phyloP scores from a whole-genome alignment of 2,329 filamentous ascomycete genomes.

The Sarocladium brachiariae region DNA sequence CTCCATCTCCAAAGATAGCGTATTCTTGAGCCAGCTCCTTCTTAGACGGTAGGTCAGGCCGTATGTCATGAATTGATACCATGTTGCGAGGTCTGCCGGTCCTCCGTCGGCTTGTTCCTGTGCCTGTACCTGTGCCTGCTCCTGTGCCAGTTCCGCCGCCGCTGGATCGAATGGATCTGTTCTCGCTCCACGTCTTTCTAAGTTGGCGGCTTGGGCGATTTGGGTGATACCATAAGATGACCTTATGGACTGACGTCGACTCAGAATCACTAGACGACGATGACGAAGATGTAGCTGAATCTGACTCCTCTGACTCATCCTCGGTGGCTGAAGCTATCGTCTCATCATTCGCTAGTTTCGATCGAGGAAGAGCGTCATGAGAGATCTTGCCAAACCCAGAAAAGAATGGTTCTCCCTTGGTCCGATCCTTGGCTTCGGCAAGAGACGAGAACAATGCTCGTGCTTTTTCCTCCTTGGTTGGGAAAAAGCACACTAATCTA shows the following conservation, averaged over 20 bases:
- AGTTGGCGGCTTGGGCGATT: constrained; percentile 44
- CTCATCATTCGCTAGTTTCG: constrained; percentile 41
- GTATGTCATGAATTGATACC: constrained; percentile 66
- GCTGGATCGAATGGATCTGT: constrained; percentile 51
- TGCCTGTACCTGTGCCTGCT: constrained; percentile 41
- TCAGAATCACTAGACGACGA: constrained; percentile 55
- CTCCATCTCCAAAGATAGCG: constrained; percentile 72
- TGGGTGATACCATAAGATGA: constrained; percentile 47
- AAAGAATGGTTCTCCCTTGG: constrained; percentile 49
- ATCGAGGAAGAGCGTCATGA: constrained; percentile 42
- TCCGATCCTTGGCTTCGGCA: constrained; percentile 39
- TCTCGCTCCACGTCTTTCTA: constrained; percentile 49
- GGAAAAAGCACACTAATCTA: constrained; percentile 60
- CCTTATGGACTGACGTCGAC: constrained; percentile 54
- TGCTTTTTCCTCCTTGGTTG: constrained; percentile 57
- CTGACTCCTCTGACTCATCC: constrained; percentile 43
- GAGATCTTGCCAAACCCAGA: constrained; percentile 50
- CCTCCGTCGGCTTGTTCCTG: constrained; percentile 43
- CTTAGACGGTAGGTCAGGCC: constrained; percentile 69
- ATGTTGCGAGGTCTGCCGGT: constrained; percentile 55
- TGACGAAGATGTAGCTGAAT: constrained; percentile 37
- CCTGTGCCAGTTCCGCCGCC: constrained; percentile 53
- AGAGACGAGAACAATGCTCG: constrained; percentile 41
- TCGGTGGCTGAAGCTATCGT: constrained; percentile 38
- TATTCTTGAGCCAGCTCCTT: constrained; percentile 71